Evolutionary conservation across 495 filamentous ascomycete genomes (phyloP).

Genomic region (Aspergillus steynii): DNA sequence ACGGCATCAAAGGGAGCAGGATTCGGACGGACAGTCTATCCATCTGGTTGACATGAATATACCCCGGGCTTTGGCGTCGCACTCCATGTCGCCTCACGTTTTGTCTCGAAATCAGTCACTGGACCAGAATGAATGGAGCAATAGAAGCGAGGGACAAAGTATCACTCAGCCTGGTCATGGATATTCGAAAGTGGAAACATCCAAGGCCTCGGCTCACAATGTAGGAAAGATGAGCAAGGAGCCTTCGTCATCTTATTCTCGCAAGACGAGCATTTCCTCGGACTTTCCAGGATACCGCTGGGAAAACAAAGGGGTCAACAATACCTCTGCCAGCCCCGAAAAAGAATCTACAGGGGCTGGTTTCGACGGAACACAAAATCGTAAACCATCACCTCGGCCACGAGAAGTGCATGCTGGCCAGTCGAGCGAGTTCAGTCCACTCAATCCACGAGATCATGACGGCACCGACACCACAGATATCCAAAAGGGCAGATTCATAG

Average conservation of each 20-base stretch:
- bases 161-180: conserved; percentile 20
- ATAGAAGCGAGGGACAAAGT: conserved; percentile 18
- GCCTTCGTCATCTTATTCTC: conserved; percentile 33
- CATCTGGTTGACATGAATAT: conserved; percentile 39
- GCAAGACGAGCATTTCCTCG: conserved; percentile 21
- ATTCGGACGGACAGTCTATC: conserved; percentile 24
- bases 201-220: conserved; percentile 10
- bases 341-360: not conserved
- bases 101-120: conserved; percentile 27
- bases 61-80: conserved; percentile 30
- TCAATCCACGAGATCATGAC: not conserved
- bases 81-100: conserved; percentile 24
- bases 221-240: conserved; percentile 10
- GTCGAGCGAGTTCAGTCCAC: not conserved
- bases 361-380: not conserved
- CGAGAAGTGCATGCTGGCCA: not conserved
- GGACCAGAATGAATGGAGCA: conserved; percentile 18
- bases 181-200: conserved; percentile 6
- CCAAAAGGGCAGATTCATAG: conserved; percentile 28
- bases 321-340: conserved; percentile 1
- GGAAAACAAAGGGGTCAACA: conserved; percentile 2
- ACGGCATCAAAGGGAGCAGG: conserved; percentile 12
- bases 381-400: not conserved
- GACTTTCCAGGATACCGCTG: conserved; percentile 5
- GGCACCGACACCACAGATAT: not conserved